Conservation (phyloP, 1,139 yeast genomes). For the Sugiyamaella pinicola region DNA sequence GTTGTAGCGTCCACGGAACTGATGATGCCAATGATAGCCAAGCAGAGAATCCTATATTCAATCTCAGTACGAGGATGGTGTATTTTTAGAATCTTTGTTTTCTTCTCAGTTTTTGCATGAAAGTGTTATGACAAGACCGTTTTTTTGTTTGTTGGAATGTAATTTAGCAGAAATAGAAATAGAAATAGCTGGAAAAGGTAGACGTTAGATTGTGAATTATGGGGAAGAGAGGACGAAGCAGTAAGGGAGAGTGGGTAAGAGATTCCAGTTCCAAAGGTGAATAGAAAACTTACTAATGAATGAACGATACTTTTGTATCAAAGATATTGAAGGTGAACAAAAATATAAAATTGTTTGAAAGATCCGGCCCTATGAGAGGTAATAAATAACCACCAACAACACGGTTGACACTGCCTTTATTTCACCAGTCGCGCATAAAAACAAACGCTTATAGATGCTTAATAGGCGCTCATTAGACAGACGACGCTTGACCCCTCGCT, state of each 20-base stretch:
- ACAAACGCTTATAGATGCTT: no score
- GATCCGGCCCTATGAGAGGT: no score
- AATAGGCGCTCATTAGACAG: no score
- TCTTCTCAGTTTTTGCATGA: constrained; percentile 2
- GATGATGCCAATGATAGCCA: not conserved
- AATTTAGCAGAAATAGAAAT: constrained; percentile 1
- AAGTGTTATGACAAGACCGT: not conserved
- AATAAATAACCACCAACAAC: no score
- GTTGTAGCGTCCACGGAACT: not conserved
- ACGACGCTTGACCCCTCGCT: no score
- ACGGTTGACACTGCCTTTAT: not conserved
- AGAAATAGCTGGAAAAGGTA: not conserved
- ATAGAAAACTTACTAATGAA: not conserved
- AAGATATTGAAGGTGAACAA: not conserved
- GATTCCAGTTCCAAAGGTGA: not conserved
- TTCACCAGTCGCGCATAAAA: not conserved
- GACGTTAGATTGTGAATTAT: not conserved
- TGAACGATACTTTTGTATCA: not conserved
- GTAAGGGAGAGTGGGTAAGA: not conserved
- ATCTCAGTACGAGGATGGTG: no score
- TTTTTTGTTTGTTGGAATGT: not conserved
- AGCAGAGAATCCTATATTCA: no score
- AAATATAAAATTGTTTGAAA: no score
- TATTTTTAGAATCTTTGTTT: no score
- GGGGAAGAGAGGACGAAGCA: not conserved